Percentiles rank a stretch among this genome's conserved stretches.
Evolutionary conservation across 345 rosid species (phyloP).

Genomic region (Pseudoturritis turrita): DNA sequence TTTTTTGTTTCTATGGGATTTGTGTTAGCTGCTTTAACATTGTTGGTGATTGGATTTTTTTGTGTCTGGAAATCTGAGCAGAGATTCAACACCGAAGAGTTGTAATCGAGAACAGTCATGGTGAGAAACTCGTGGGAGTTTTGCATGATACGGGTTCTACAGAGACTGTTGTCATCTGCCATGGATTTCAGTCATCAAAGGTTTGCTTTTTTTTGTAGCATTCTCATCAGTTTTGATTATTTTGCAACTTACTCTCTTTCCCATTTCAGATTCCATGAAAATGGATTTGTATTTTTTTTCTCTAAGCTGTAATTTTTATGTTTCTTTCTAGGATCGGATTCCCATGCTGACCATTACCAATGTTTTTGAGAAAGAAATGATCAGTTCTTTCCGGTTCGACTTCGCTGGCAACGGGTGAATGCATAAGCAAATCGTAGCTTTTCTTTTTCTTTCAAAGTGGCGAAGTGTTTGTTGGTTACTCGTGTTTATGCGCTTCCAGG

Average conservation of each 20-base stretch:
- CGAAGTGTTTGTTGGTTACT: neutral
- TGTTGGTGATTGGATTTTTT: neutral
- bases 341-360: constrained; percentile 69
- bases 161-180: constrained; percentile 75
- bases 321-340: constrained; percentile 45
- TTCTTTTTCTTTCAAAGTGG: neutral
- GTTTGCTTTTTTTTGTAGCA: constrained; percentile 25
- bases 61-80: neutral
- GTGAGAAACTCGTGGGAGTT: constrained; percentile 75
- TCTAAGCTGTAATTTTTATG: neutral
- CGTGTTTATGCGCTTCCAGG: constrained; percentile 36
- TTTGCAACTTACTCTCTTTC: neutral
- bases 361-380: constrained; percentile 50
- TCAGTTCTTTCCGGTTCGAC: constrained; percentile 71
- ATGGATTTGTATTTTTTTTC: neutral
- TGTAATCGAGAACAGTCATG: constrained; percentile 49
- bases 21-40: neutral
- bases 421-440: neutral
- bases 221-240: neutral
- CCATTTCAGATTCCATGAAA: neutral
- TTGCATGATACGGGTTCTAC: constrained; percentile 74
- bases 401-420: constrained; percentile 89
- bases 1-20: neutral
- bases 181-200: constrained; percentile 80
- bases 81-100: constrained; percentile 34